phyloP scores from a whole-genome alignment of 1,284 basidiomycete genomes.

The Pyrrhoderma noxium region DNA sequence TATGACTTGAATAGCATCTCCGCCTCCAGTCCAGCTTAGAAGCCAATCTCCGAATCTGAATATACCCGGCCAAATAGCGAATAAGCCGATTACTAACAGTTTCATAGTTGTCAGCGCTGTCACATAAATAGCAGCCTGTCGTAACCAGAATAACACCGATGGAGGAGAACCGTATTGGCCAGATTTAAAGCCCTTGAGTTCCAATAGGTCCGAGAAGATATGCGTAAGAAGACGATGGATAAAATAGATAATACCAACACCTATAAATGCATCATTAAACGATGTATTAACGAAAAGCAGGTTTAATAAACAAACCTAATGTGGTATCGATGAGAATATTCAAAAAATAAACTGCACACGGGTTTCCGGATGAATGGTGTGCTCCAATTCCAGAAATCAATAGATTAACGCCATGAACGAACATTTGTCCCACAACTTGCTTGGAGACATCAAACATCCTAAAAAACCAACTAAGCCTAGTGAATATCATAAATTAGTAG shows the following conservation, averaged over 20 bases:
- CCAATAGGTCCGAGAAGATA: slow-evolving; percentile 57
- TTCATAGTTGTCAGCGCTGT: slow-evolving; percentile 87
- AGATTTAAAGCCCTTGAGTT: slow-evolving; percentile 73
- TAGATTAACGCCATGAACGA: slow-evolving; percentile 85
- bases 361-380: slow-evolving; percentile 63
- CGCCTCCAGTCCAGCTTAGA: slow-evolving; percentile 70
- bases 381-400: slow-evolving; percentile 70
- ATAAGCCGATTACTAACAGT: slow-evolving; percentile 69
- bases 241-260: slow-evolving; percentile 80
- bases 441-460: slow-evolving; percentile 89
- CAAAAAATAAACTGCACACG: slow-evolving; percentile 89
- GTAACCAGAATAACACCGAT: slow-evolving; percentile 63
- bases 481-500: neutral
- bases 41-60: slow-evolving; percentile 76
- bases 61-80: slow-evolving; percentile 65
- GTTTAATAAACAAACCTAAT: slow-evolving; percentile 41
- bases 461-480: neutral
- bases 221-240: slow-evolving; percentile 66
- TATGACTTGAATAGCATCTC: slow-evolving; percentile 68
- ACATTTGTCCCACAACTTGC: slow-evolving; percentile 87
- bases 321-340: slow-evolving; percentile 95
- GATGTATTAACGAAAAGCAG: slow-evolving; percentile 1
- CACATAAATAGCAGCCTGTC: slow-evolving; percentile 85
- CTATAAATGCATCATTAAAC: slow-evolving; percentile 32
- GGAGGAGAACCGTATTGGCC: slow-evolving; percentile 86